Percentiles rank a stretch among this genome's conserved stretches.
Evolutionary conservation across 163 green algal species (phyloP).

Genomic region (Chlamydomonas reinhardtii): DNA sequence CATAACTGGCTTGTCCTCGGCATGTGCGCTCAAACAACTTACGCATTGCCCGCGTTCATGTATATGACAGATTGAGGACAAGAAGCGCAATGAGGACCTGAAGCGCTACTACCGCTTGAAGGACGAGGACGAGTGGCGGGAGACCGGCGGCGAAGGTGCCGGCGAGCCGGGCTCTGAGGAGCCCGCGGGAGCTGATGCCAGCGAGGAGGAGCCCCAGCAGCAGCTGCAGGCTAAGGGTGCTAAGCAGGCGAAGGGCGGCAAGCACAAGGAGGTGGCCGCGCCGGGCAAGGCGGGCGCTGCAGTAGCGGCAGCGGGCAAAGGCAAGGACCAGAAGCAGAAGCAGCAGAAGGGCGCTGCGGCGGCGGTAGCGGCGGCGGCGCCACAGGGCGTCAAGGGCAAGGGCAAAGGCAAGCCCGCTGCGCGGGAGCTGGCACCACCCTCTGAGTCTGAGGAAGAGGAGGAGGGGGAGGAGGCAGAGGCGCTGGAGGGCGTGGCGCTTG

Average conservation of each 20-base stretch:
- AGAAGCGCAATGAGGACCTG: conserved; percentile 76
- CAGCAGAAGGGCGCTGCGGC: conserved; percentile 18
- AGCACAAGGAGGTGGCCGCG: neutral
- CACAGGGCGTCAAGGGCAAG: neutral
- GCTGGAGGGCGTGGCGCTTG: neutral
- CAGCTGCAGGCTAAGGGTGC: neutral
- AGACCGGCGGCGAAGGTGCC: conserved; percentile 1
- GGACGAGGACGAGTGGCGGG: conserved; percentile 62
- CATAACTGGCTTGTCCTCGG: too few species aligned
- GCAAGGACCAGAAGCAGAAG: neutral
- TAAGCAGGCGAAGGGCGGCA: neutral
- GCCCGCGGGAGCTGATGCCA: too few species aligned
- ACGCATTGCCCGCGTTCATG: too few species aligned
- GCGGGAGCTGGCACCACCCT: neutral
- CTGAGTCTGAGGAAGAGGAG: conserved; percentile 2
- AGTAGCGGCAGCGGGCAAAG: neutral
- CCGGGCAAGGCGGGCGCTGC: neutral
- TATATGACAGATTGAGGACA: conserved; percentile 19
- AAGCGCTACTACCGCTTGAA: conserved; percentile 80
- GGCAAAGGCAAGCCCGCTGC: neutral
- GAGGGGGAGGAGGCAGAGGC: neutral
- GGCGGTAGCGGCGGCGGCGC: neutral
- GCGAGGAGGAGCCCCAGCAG: neutral
- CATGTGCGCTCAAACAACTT: too few species aligned
- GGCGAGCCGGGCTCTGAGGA: neutral